Base-by-base conservation (phyloP, 2,329 filamentous ascomycete species). In the Aspergillus fumigatiaffinis region DNA sequence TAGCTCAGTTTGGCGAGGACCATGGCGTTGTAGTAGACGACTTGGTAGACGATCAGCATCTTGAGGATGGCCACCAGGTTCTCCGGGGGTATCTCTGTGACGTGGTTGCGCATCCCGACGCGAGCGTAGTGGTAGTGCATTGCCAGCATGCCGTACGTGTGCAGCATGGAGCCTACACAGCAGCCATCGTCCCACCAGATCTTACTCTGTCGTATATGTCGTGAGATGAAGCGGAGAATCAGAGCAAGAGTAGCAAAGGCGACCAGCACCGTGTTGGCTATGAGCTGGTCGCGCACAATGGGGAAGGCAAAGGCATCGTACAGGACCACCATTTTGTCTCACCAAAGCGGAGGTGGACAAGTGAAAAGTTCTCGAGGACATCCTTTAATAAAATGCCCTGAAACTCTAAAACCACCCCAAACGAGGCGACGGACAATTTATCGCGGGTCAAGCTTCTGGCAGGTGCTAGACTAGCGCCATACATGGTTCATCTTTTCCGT, bases 141-240 rank as follows among this genome's bases (percentile, higher is more conserved):
- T 7, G 60, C 60, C 4, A 65, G 55, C 62, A 64, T 62, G 2
- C 61, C 61, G 28, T 60, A 63, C 10, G 60, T 63, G n/a, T 63
- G 56, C 2, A 65, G 47, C 49, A 64, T 38, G 1, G 56, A 62
- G 21, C 53, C 53, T 23, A 71, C 60, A 17, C 65, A 63, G 47
- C 63, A 72, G 25, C 58, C 58, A 63, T 71, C 70, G 47, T 72
- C 69, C 68, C 68, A 71, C 60, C 68, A 68, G 28, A 72, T 51
- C 35, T 59, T 57, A n/a, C 62, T 68, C 52, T 65, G 56, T 51
- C 68, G 61, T 26, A 68, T 58, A n/a, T 59, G 63, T 32, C 69
- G 61, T 23, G 70, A 68, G 49, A 70, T 53, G 52, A 70, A 66
- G 23, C 69, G 67, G 29, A 72, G 54, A 32, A 67, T 60, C 9